Conservation (phyloP, 441 rosid species). For the Cnidoscolus chayamansa region DNA sequence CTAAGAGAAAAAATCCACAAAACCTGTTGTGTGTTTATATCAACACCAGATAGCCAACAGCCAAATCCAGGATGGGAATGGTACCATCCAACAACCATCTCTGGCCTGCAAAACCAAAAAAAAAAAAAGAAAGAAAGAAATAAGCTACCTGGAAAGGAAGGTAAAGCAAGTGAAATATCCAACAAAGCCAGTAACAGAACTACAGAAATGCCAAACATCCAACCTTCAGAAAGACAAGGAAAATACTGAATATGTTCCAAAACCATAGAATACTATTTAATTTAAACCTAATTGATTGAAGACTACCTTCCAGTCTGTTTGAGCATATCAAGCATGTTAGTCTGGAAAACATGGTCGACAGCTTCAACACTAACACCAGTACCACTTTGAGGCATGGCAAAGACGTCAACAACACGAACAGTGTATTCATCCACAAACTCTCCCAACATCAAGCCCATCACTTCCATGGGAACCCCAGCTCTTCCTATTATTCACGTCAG, state of each 20-base stretch:
- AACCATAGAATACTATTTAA: background rate
- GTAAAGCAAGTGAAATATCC: constrained; percentile 1
- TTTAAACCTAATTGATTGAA: background rate
- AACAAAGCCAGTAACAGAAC: background rate
- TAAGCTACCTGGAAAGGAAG: background rate
- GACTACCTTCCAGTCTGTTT: constrained; percentile 92
- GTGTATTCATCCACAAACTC: constrained; percentile 98
- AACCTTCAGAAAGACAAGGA: background rate
- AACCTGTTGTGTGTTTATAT: constrained; percentile 97
- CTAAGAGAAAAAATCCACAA: constrained; percentile 7
- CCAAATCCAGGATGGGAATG: constrained; percentile 99
- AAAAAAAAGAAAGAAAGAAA: background rate
- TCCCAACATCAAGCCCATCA: constrained; percentile 98
- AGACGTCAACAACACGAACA: constrained; percentile 92
- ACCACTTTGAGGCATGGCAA: constrained; percentile 99
- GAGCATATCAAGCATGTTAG: constrained; percentile 98
- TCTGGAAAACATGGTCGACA: constrained; percentile 96
- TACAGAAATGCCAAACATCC: background rate
- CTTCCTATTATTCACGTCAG: constrained; percentile 50
- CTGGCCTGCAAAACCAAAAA: constrained; percentile 61
- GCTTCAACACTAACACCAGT: constrained; percentile 99
- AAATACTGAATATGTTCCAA: background rate
- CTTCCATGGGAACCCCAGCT: constrained; percentile 99
- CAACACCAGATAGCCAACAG: constrained; percentile 99
- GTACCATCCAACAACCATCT: constrained; percentile 99